These are phyloP conservation scores for Pseudocercospora vitis DNA, from an alignment of 2,329 filamentous ascomycete genomes.

Conservation along the genomic window DNA sequence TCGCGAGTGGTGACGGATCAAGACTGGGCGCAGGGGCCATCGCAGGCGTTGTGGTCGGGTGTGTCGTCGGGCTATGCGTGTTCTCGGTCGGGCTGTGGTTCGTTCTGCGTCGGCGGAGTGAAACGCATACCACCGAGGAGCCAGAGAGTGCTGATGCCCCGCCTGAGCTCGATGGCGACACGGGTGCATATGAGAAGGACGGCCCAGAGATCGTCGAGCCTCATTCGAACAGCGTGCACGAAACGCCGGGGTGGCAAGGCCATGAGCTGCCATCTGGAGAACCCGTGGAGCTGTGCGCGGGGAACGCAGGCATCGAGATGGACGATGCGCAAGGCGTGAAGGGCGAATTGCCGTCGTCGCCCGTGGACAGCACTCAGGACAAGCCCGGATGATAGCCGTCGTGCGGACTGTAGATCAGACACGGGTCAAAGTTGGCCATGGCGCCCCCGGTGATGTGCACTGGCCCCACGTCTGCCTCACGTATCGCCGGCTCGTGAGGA, in stretches of 20 bases:
- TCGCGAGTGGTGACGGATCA: not conserved
- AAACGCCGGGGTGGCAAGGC: not conserved
- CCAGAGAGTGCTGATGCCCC: not conserved
- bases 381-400: not conserved
- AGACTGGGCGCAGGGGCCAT: not conserved
- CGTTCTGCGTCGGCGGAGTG: not conserved
- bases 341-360: not conserved
- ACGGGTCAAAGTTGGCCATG: not conserved
- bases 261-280: constrained; percentile 1
- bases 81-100: not conserved
- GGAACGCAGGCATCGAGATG: constrained; percentile 7
- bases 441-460: no score
- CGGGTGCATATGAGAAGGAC: constrained; percentile 1
- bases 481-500: no score
- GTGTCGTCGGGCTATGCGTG: not conserved
- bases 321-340: not conserved
- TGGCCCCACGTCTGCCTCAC: not conserved
- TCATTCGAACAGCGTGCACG: not conserved
- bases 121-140: not conserved
- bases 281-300: constrained; percentile 1
- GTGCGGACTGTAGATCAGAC: not conserved
- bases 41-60: constrained; percentile 4
- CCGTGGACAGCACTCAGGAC: not conserved
- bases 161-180: constrained; percentile 5
- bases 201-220: not conserved